Conservation (phyloP, 306 rosid genomes). For the Vigna angularis region DNA sequence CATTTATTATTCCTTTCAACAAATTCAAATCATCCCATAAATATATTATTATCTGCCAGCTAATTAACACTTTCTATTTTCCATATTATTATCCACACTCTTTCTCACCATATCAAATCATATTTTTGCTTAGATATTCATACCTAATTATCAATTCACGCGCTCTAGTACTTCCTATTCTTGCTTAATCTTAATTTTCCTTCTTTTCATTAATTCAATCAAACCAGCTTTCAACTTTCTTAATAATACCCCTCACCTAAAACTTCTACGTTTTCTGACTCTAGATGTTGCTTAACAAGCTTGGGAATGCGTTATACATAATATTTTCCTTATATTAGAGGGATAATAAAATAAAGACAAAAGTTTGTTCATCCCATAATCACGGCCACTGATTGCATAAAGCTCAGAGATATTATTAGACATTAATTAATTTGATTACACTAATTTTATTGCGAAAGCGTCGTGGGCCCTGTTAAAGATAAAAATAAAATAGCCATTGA, state of each 20-base stretch:
- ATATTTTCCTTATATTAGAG: too few relatives aligned
- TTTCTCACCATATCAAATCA: slow-evolving; percentile 10
- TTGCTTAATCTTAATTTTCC: neutral
- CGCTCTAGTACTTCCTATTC: neutral
- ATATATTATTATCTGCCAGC: slow-evolving; percentile 15
- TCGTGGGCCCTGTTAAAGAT: too few relatives aligned
- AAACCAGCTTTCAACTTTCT: neutral
- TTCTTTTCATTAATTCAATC: neutral
- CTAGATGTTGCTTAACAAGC: too few relatives aligned
- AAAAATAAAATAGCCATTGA: too few relatives aligned
- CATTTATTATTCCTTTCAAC: slow-evolving; percentile 17
- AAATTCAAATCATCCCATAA: slow-evolving; percentile 8
- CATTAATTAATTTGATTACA: too few relatives aligned
- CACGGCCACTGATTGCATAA: too few relatives aligned
- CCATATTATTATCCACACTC: slow-evolving; percentile 1
- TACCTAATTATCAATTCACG: neutral
- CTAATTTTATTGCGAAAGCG: too few relatives aligned
- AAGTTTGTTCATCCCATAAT: too few relatives aligned
- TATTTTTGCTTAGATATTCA: neutral
- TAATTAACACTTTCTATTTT: neutral
- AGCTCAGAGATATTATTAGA: too few relatives aligned
- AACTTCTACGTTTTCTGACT: too few relatives aligned
- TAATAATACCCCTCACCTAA: neutral
- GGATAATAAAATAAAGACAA: too few relatives aligned
- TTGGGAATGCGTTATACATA: too few relatives aligned